Conservation (phyloP, 2,329 filamentous ascomycete species). For the Colletotrichum lupini region DNA sequence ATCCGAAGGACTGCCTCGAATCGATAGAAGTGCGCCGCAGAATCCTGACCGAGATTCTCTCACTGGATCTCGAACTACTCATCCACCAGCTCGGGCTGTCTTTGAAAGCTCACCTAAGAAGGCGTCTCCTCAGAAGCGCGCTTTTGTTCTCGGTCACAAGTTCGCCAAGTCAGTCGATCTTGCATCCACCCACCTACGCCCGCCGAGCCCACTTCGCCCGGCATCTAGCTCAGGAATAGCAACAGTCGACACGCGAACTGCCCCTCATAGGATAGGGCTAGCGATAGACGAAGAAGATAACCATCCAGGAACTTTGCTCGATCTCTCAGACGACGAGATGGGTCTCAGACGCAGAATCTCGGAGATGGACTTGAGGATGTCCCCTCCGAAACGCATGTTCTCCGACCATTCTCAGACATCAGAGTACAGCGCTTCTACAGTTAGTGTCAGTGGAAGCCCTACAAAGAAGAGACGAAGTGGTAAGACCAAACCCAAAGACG, state of each 20-base stretch:
- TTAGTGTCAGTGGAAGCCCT: constrained; percentile 33
- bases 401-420: constrained; percentile 35
- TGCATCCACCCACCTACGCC: neutral
- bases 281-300: constrained; percentile 30
- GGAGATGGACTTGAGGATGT: constrained; percentile 29
- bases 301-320: constrained; percentile 18
- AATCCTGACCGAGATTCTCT: neutral
- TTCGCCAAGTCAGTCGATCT: constrained; percentile 19
- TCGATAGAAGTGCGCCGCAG: neutral
- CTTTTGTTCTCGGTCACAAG: constrained; percentile 4
- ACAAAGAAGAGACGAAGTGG: constrained; percentile 24
- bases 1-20: neutral
- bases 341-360: constrained; percentile 20
- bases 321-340: constrained; percentile 17
- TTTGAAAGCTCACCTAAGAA: neutral
- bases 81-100: neutral
- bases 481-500: constrained; percentile 43
- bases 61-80: neutral
- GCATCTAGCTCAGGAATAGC: constrained; percentile 27
- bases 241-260: constrained; percentile 19
- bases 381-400: constrained; percentile 17
- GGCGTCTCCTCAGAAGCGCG: neutral
- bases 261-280: neutral
- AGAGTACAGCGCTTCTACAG: constrained; percentile 41
- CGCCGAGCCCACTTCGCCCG: constrained; percentile 5